Evolutionary conservation across 225 moss, liverwort and hornwort species (phyloP), one percentile per base, ranked within the genome.

Genomic region (Antitrichia curtipendula): DNA sequence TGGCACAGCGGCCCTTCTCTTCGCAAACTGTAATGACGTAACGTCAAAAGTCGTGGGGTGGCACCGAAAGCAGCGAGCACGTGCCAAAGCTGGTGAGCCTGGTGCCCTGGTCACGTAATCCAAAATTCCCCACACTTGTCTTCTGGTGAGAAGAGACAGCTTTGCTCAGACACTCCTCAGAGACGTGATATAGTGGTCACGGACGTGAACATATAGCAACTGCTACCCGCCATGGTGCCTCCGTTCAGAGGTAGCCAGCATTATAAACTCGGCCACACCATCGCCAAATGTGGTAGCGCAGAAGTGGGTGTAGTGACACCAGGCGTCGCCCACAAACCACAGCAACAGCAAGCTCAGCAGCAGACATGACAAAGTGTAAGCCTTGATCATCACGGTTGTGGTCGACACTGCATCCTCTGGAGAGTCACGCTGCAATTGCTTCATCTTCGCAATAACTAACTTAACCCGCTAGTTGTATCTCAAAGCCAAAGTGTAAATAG

Each of bases 301-400:
- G 60, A 75, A 38, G 23, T 91, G 81, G 29, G 75, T 47, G 32
- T 84, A 91, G 59, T 85, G 84, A 36, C 76, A 87, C 89, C 91
- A 89, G 22, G 85, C 71, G 60, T 91, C 85, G 49, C 89, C 91
- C 70, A 87, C 65, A 4, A 36, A 87, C 91, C 89, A 89, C 43
- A 91, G 43, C 91, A 89, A 25, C 21, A 87, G 64, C 81, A 89
- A 69, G 85, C 89, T 82, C 13, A 89, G 77, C 57, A 91, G 41
- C 34, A 91, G 87, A n/a, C 84, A 91, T 8, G 91, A 91, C 75
- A 89, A 36, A 6, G 89, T 78, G 85, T 91, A 87, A 0, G 91
- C 91, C 84, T 85, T 71, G 69, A 87, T 57, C 56, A 91, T 77
- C 82, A 91, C 71, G 10, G 72, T 70, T 16, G 71, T 65, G 27